phyloP scores from a whole-genome alignment of 2,329 filamentous ascomycete species.

The Leptoxyphium fumago region DNA sequence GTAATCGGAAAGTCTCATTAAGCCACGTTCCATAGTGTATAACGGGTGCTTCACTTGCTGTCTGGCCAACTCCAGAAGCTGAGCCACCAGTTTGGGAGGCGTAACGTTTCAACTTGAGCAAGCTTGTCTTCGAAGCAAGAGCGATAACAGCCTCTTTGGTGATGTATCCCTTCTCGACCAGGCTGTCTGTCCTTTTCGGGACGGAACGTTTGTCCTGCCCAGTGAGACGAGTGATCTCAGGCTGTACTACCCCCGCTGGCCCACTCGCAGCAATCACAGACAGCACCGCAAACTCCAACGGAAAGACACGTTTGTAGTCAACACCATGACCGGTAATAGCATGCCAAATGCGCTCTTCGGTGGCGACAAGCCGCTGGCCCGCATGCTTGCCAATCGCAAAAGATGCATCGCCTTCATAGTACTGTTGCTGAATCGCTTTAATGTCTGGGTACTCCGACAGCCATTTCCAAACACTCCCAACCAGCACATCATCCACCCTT shows the following conservation, averaged over 20 bases:
- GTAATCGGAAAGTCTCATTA: conserved; percentile 31
- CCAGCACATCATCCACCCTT: conserved; percentile 34
- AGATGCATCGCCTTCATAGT: conserved; percentile 1
- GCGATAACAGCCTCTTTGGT: conserved; percentile 38
- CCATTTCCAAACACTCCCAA: conserved; percentile 44
- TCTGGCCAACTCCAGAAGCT: conserved; percentile 1
- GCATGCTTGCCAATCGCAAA: conserved; percentile 1
- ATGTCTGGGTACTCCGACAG: conserved; percentile 41
- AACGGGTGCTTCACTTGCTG: conserved; percentile 8
- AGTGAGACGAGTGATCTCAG: conserved; percentile 38
- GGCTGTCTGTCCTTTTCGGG: conserved; percentile 42
- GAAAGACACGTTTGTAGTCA: conserved; percentile 38
- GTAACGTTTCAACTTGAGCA: conserved; percentile 40
- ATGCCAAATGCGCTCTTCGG: conserved; percentile 42
- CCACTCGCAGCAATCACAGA: conserved; percentile 44
- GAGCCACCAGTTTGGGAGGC: conserved; percentile 4
- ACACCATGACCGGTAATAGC: conserved; percentile 45
- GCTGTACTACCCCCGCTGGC: conserved; percentile 41
- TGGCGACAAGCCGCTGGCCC: conserved; percentile 32
- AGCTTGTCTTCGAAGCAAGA: conserved; percentile 38
- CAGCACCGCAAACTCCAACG: conserved; percentile 41
- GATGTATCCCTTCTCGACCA: conserved; percentile 46
- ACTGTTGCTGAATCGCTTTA: conserved; percentile 1
- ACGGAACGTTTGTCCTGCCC: conserved; percentile 52
- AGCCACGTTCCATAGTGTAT: conserved; percentile 35